Conservation (phyloP, 1,284 basidiomycete genomes). For the Rhodotorula sp. region DNA sequence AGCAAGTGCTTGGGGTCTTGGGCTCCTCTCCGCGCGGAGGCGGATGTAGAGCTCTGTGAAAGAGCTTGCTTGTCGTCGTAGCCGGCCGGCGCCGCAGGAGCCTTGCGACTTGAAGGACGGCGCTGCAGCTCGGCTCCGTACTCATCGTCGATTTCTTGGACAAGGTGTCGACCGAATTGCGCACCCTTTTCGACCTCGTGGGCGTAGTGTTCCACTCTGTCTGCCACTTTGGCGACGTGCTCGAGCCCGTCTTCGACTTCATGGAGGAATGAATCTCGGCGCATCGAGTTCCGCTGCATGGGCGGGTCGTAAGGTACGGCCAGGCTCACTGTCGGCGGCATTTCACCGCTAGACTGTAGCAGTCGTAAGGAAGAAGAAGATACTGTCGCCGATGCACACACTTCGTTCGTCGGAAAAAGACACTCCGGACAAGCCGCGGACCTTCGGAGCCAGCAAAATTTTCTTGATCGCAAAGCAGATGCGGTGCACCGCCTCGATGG, state of each 20-base stretch:
- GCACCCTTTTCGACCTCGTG: conserved; percentile 1
- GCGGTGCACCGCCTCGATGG: neutral
- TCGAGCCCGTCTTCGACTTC: neutral
- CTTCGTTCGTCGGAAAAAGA: neutral
- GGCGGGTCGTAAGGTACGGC: conserved; percentile 1
- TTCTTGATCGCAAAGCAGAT: neutral
- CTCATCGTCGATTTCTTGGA: conserved; percentile 1
- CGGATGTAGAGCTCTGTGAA: neutral
- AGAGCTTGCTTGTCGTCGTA: neutral
- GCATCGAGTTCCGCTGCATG: neutral
- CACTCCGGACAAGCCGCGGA: neutral
- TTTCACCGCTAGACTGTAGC: neutral
- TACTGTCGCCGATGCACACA: neutral
- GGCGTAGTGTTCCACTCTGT: neutral
- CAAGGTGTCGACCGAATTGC: neutral
- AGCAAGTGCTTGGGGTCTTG: neutral
- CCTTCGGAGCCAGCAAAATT: neutral
- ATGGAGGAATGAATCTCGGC: neutral
- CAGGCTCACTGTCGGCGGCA: neutral
- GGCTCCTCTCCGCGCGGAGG: neutral
- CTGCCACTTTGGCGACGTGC: neutral
- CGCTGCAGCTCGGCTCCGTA: neutral
- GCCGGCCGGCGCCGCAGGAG: neutral
- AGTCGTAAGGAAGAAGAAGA: neutral
- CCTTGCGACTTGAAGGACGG: neutral